Conservation (phyloP, 441 rosid genomes). For the Pelargonium myrrhifolium region DNA sequence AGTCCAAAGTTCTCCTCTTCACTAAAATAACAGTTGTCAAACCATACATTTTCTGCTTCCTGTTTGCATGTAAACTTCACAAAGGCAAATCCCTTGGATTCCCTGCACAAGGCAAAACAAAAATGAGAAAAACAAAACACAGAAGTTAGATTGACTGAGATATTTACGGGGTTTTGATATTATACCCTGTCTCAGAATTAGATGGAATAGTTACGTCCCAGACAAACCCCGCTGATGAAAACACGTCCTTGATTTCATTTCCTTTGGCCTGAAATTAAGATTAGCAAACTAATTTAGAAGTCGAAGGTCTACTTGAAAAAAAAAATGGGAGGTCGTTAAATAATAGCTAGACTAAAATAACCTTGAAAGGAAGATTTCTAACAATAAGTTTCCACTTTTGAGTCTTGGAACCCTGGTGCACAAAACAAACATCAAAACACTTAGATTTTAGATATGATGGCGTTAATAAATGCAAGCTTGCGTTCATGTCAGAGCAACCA, state of each 20-base stretch:
- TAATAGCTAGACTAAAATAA: constrained; percentile 20
- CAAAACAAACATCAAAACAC: constrained; percentile 18
- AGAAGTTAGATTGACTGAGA: neutral
- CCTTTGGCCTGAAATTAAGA: constrained; percentile 57
- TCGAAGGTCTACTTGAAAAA: constrained; percentile 14
- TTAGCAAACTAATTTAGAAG: constrained; percentile 22
- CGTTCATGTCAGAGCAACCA: neutral
- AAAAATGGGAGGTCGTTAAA: constrained; percentile 5
- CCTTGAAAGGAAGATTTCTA: constrained; percentile 93
- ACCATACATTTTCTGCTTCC: constrained; percentile 73
- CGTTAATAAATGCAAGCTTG: neutral
- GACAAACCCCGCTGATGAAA: constrained; percentile 78
- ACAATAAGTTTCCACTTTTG: constrained; percentile 92
- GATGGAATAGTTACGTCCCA: constrained; percentile 83
- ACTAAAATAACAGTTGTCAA: constrained; percentile 15
- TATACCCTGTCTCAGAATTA: constrained; percentile 72
- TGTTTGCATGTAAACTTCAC: constrained; percentile 86
- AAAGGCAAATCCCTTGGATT: constrained; percentile 76
- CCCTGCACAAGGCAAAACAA: constrained; percentile 32
- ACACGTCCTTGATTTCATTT: constrained; percentile 49
- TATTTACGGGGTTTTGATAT: constrained; percentile 9
- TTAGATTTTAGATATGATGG: constrained; percentile 14
- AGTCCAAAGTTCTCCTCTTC: constrained; percentile 6
- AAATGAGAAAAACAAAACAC: constrained; percentile 15
- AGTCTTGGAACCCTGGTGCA: constrained; percentile 82